Percentiles rank a stretch among this genome's conserved stretches.
Conservation (phyloP, 495 filamentous ascomycete genomes). For the Penicillium steckii region DNA sequence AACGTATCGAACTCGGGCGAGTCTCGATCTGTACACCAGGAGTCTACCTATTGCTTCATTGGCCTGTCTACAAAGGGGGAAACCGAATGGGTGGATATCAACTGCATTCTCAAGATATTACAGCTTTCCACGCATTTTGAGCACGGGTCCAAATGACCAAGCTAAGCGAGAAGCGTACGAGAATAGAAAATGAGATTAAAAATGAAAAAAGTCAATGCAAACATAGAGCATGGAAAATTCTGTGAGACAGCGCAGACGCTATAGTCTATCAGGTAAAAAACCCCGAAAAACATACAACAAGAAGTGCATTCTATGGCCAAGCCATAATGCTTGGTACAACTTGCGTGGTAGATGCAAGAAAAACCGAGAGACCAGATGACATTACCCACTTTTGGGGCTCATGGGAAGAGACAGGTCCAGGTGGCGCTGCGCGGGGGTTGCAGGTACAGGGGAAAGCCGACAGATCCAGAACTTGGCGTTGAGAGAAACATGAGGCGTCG, state of each 20-base stretch:
- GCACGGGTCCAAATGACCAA: not conserved
- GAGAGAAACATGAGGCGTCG: not conserved
- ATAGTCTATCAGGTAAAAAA: conserved; percentile 3
- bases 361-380: not conserved
- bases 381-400: conserved; percentile 7
- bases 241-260: conserved; percentile 12
- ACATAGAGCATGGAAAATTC: no score
- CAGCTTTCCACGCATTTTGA: conserved; percentile 1
- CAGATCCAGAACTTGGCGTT: conserved; percentile 10
- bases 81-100: conserved; percentile 3
- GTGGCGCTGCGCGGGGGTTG: conserved; percentile 1
- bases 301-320: conserved; percentile 1
- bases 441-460: conserved; percentile 1
- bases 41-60: conserved; percentile 6
- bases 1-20: not conserved
- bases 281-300: conserved; percentile 6
- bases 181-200: not conserved
- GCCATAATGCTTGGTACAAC: not conserved
- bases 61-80: conserved; percentile 6
- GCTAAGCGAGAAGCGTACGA: not conserved
- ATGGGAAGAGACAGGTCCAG: not conserved
- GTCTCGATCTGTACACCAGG: not conserved
- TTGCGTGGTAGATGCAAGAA: not conserved
- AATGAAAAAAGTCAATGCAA: conserved; percentile 1
- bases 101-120: conserved; percentile 5